Conservation (phyloP, 106 monocot species). For the Chionographis japonica region DNA sequence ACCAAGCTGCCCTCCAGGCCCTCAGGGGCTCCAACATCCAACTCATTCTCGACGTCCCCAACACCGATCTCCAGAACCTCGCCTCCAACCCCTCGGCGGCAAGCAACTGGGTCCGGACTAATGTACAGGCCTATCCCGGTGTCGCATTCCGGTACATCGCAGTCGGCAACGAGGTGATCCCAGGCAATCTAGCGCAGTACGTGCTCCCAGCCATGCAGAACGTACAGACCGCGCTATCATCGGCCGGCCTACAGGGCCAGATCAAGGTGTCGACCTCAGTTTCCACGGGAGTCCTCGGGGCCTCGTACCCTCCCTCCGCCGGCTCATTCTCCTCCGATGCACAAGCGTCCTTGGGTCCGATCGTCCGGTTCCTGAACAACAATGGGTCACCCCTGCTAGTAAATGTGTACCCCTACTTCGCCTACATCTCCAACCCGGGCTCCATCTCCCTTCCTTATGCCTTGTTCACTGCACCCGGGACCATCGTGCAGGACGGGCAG, state of each 20-base stretch:
- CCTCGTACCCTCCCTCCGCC: slow-evolving; percentile 12
- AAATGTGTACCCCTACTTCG: slow-evolving; percentile 1
- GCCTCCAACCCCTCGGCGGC: no score
- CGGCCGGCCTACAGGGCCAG: neutral
- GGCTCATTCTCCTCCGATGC: neutral
- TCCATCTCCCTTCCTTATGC: neutral
- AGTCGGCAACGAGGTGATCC: slow-evolving; percentile 52
- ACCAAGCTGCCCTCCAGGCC: no score
- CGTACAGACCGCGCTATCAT: neutral
- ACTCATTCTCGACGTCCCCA: no score
- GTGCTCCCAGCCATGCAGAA: slow-evolving; percentile 19
- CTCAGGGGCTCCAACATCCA: no score
- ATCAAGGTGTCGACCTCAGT: slow-evolving; percentile 6
- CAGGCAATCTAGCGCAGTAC: slow-evolving; percentile 8
- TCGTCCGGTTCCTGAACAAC: neutral
- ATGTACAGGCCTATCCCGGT: no score
- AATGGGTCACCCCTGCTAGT: neutral
- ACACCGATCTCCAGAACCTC: no score
- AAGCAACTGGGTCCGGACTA: no score
- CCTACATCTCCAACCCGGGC: neutral
- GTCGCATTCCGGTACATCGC: slow-evolving; percentile 23
- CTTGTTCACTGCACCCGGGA: neutral
- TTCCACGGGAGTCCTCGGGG: neutral
- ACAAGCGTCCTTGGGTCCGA: neutral
- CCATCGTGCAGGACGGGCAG: no score